phyloP scores from a whole-genome alignment of 2,329 filamentous ascomycete genomes.

The Paecilomyces formosus region DNA sequence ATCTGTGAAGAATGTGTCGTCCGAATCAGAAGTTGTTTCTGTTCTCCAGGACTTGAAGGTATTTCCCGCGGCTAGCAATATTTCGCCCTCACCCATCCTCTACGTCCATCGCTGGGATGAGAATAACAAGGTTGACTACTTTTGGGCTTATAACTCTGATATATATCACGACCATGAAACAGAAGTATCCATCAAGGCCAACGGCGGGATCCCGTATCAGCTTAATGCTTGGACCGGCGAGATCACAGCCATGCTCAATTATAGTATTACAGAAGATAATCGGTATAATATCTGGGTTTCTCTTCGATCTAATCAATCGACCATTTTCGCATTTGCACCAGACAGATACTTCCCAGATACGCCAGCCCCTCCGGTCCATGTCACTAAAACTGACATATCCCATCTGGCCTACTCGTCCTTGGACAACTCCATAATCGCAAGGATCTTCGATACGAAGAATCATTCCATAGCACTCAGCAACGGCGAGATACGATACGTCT shows the following conservation, averaged over 20 bases:
- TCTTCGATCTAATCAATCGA: background rate
- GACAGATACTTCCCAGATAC: background rate
- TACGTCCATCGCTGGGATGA: conserved; percentile 1
- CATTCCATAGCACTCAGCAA: background rate
- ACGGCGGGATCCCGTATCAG: background rate
- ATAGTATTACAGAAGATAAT: background rate
- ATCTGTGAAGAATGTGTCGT: background rate
- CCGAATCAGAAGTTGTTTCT: background rate
- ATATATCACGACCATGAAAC: background rate
- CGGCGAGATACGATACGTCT: background rate
- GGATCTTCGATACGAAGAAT: background rate
- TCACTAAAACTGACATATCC: background rate
- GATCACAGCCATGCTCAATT: background rate
- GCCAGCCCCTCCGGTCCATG: background rate
- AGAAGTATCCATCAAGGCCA: background rate
- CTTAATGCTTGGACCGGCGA: background rate
- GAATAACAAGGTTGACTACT: background rate
- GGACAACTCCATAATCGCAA: background rate
- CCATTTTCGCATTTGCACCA: background rate
- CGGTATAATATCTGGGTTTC: background rate
- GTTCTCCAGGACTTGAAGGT: background rate
- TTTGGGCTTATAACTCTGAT: background rate
- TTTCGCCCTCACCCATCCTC: background rate
- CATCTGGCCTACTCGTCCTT: background rate
- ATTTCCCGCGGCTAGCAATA: background rate